Evolutionary conservation across 225 moss, liverwort and hornwort genomes (phyloP), one percentile per base, ranked within the genome.

Genomic region (Pseudoscleropodium purum): DNA sequence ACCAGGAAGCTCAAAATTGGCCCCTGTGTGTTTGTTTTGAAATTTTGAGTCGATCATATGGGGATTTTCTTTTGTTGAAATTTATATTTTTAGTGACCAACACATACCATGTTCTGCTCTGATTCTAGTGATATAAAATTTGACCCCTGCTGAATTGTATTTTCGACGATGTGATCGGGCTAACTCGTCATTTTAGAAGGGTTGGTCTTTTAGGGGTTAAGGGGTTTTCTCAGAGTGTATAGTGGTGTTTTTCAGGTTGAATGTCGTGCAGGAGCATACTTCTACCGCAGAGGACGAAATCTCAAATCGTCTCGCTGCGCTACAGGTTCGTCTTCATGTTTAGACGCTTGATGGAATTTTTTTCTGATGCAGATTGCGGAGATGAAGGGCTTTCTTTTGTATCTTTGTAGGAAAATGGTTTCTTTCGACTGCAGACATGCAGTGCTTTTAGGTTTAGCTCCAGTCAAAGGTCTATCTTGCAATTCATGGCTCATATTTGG

Each of bases 251-350:
- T 87, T 84, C 73, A 93, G 92, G 88, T 93, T 97, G 86, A 93
- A 96, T 92, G 52, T 87, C 51, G 47, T 95, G 83, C 97, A 97
- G 86, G 95, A 94, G 89, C 92, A 79, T 67, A 94, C 92, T 79
- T 91, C 91, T 52, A 88, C 91, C 34, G 20, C 80, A 30, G 97
- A 97, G 92, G 97, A 97, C 74, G 93, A 95, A 31, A 91, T 97
- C 85, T 92, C 96, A 87, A 96, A 89, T 90, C 95, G 95, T 57
- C 93, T 94, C 23, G 95, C 96, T 90, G 87, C 93, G 79, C 54
- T 96, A 90, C 96, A 97, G 94, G 97, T 92, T 64, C n/a, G 82
- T 75, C 72, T 63, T 54, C 78, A 83, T 88, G 74, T 84, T 87
- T 87, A 45, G 72, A 62, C 57, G 36, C 29, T 60, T 75, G 83